A percentile compares a stretch with the other conserved stretches of the same genome.
Conservation (phyloP, 345 rosid species). For the Citrus glauca region DNA sequence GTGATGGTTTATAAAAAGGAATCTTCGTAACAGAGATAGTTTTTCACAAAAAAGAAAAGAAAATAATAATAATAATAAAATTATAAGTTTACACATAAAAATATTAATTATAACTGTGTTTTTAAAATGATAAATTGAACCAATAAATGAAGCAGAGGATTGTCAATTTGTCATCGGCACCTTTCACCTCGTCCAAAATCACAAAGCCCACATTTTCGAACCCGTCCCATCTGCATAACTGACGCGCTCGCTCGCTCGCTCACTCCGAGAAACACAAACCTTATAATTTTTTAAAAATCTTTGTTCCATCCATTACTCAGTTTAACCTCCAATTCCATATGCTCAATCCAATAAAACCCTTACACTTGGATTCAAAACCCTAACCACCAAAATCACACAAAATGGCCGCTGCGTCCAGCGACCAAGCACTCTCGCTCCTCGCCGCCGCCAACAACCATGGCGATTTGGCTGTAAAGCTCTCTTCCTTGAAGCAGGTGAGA, state of each 20-base stretch:
- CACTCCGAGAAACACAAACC: too few relatives aligned
- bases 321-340: background rate
- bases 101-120: background rate
- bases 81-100: too few relatives aligned
- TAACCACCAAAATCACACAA: background rate
- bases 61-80: too few relatives aligned
- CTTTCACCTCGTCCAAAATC: background rate
- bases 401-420: constrained; percentile 38
- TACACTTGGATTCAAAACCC: constrained; percentile 10
- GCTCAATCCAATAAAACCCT: constrained; percentile 9
- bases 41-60: too few relatives aligned
- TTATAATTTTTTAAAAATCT: too few relatives aligned
- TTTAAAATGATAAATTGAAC: background rate
- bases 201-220: background rate
- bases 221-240: background rate
- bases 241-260: background rate
- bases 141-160: background rate
- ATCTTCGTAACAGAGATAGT: too few relatives aligned
- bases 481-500: constrained; percentile 79
- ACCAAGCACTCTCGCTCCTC: constrained; percentile 75
- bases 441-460: constrained; percentile 74
- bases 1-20: background rate
- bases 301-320: background rate
- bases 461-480: constrained; percentile 85
- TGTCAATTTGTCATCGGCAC: background rate